A percentile compares a stretch with the other conserved stretches of the same genome.
Conservation (phyloP, 2,329 filamentous ascomycete genomes). For the Pestalotiopsis sp. region DNA sequence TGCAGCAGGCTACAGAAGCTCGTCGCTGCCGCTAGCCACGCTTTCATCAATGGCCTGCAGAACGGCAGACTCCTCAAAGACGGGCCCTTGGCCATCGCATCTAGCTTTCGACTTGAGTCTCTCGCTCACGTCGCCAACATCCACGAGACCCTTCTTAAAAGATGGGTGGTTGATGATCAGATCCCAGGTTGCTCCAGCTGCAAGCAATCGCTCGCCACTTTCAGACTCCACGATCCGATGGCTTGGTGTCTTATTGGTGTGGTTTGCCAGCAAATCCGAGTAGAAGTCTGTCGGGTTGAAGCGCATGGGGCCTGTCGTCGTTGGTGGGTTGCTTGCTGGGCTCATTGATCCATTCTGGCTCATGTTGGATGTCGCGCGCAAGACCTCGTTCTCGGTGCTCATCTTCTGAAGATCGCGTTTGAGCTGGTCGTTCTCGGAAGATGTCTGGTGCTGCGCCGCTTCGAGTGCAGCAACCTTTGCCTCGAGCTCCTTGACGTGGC, state of each 20-base stretch:
- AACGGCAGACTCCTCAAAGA: slow-evolving; percentile 80
- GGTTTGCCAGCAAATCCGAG: slow-evolving; percentile 61
- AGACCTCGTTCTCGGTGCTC: slow-evolving; percentile 88
- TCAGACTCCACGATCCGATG: slow-evolving; percentile 70
- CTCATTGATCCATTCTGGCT: slow-evolving; percentile 39
- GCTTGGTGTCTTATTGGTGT: slow-evolving; percentile 64
- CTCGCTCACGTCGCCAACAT: slow-evolving; percentile 81
- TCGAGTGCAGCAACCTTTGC: slow-evolving; percentile 80
- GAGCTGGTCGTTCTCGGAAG: slow-evolving; percentile 83
- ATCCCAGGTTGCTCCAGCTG: slow-evolving; percentile 85
- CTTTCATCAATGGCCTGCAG: slow-evolving; percentile 76
- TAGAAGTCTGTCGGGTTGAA: slow-evolving; percentile 77
- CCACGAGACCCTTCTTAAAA: slow-evolving; percentile 76
- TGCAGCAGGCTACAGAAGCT: slow-evolving; percentile 57
- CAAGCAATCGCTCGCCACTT: slow-evolving; percentile 70
- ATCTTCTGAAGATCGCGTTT: slow-evolving; percentile 83
- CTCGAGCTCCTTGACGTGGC: slow-evolving; percentile 91
- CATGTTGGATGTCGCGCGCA: slow-evolving; percentile 73
- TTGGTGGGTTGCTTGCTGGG: slow-evolving; percentile 46
- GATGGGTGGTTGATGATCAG: slow-evolving; percentile 80
- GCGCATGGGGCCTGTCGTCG: slow-evolving; percentile 67
- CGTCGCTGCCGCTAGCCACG: slow-evolving; percentile 75
- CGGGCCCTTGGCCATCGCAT: slow-evolving; percentile 86
- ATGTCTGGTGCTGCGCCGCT: slow-evolving; percentile 70
- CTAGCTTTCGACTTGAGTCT: slow-evolving; percentile 73